Evolutionary conservation across 2,329 filamentous ascomycete genomes (phyloP).

Genomic region (Arthrocladium fulminans): DNA sequence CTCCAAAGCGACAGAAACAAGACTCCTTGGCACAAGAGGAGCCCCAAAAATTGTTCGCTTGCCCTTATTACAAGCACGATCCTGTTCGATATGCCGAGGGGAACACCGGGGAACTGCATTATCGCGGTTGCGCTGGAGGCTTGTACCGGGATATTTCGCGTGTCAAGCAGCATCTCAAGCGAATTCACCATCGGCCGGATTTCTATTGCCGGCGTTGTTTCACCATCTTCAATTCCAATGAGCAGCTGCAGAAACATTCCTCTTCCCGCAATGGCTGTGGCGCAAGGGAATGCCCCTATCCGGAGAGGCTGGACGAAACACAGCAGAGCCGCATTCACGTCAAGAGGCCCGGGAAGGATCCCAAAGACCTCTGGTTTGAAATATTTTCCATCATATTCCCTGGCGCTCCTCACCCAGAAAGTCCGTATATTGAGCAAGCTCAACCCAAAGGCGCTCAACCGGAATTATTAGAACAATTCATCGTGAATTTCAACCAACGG

Average conservation of each 20-base stretch:
- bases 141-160: slow-evolving; percentile 21
- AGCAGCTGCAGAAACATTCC: slow-evolving; percentile 15
- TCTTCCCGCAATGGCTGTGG: slow-evolving; percentile 9
- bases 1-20: slow-evolving; percentile 20
- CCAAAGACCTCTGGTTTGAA: slow-evolving; percentile 21
- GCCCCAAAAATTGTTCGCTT: slow-evolving; percentile 18
- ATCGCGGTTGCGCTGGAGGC: slow-evolving; percentile 19
- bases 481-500: not conserved
- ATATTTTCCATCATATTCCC: slow-evolving; percentile 21
- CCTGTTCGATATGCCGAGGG: slow-evolving; percentile 18
- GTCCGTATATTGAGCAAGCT: slow-evolving; percentile 14
- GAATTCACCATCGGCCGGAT: slow-evolving; percentile 16
- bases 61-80: slow-evolving; percentile 20
- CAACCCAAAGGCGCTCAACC: not conserved
- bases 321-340: slow-evolving; percentile 18
- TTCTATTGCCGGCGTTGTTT: slow-evolving; percentile 16
- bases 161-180: slow-evolving; percentile 22
- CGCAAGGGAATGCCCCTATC: slow-evolving; percentile 17
- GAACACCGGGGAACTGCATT: slow-evolving; percentile 19
- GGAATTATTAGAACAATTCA: slow-evolving; percentile 6
- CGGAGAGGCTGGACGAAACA: slow-evolving; percentile 20
- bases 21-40: slow-evolving; percentile 6
- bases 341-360: slow-evolving; percentile 16
- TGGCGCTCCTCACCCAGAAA: slow-evolving; percentile 13
- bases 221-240: slow-evolving; percentile 13